phyloP scores from a whole-genome alignment of 129 eudicot genomes.

The Gnaphalium uliginosum region DNA sequence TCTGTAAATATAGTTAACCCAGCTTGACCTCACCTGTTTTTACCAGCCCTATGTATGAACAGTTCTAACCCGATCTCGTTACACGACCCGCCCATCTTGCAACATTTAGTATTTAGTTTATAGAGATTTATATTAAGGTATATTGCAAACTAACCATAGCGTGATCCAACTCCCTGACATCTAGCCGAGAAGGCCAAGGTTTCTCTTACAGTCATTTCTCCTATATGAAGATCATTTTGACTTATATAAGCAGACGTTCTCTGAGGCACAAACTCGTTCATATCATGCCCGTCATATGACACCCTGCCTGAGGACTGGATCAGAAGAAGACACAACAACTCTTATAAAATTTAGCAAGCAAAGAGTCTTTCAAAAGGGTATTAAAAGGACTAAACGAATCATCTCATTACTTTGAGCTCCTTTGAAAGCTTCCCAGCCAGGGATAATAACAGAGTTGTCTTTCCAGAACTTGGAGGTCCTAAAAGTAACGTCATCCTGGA shows the following conservation, averaged over 20 bases:
- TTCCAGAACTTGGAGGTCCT: slow-evolving; percentile 90
- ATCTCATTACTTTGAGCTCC: slow-evolving; percentile 38
- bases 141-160: slow-evolving; percentile 51
- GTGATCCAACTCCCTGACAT: slow-evolving; percentile 79
- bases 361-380: neutral
- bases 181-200: slow-evolving; percentile 70
- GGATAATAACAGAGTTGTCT: slow-evolving; percentile 67
- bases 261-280: slow-evolving; percentile 73
- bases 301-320: slow-evolving; percentile 51
- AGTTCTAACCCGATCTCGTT: neutral
- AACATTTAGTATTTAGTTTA: neutral
- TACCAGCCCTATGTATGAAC: neutral
- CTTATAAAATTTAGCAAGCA: neutral
- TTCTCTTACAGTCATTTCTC: slow-evolving; percentile 89
- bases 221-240: slow-evolving; percentile 70
- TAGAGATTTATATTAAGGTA: neutral
- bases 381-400: slow-evolving; percentile 22
- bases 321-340: neutral
- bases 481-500: slow-evolving; percentile 75
- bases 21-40: neutral
- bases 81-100: neutral
- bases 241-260: slow-evolving; percentile 77
- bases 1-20: too few relatives aligned
- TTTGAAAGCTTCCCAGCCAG: slow-evolving; percentile 63
- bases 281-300: slow-evolving; percentile 67